Base-by-base conservation (phyloP, 129 eudicot genomes). In the Flaveria ramosissima region DNA sequence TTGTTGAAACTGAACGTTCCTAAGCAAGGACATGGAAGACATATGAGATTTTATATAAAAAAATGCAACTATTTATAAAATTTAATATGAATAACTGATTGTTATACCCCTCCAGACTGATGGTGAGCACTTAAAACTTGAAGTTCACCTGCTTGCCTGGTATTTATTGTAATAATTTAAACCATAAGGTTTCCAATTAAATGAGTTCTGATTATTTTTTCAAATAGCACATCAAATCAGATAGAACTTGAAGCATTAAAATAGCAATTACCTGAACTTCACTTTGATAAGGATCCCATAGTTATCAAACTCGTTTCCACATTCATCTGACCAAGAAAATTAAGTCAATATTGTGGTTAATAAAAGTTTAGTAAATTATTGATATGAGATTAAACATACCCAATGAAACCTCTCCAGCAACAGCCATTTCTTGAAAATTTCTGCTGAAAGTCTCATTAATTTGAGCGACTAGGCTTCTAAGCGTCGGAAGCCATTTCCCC, bases 1-100 rank as follows among this genome's bases (percentile, higher is more conserved):
- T 95, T 9, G 99, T 95, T 55, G 99, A 91, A 70, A 95, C 99
- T 1, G 99, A 95, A 23, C 97, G 96, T 82, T 95, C 99, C 97
- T 94, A 76, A 39, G 77, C 62, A 84, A 64, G 76, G 23, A 19
- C 39, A 50, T 56, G 19, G 70, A 79, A 69, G 36, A 77, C 15
- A 57, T 71, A 68, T 73, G 43, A 75, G 45, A 79, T 48, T 77
- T 72, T 10, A 65, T 61, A 45, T 70, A 72, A 7, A 66, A 0
- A 16, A 8, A 68, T 73, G 56, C 64, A 32, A 59, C 3, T 7
- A 45, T 56, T 19, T 5, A 61, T 77, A 53, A 6, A 16, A 21
- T 4, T 30, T 45, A 45, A 8, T 45, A 70, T 6, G 2, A 17
- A 66, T 3, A 55, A 56, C 13, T 43, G 16, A 70, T 45, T 56